Evolutionary conservation across 2,329 filamentous ascomycete genomes (phyloP), one percentile per base, ranked within the genome.

Genomic region (Colletotrichum paranaense): DNA sequence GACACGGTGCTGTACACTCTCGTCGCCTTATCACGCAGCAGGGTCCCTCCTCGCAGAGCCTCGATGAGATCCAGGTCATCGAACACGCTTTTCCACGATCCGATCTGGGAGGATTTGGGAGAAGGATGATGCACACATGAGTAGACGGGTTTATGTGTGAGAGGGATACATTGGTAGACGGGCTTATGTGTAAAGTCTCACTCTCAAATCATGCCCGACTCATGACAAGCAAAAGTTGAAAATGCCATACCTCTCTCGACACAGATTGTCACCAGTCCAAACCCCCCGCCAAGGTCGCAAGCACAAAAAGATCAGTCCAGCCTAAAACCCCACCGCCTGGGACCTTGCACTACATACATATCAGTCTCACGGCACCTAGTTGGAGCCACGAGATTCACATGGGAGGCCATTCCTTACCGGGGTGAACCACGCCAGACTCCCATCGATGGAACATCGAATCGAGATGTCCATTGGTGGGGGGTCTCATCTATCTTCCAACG

Each of bases 401-500:
- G 32, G 11, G 32, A 12, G 11, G 32, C 32, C 32, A 11, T 35
- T 35, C 32, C 32, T 35, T 35, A 49, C 24, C 52, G 38, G 38
- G 64, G 60, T 60, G 59, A 60, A 65, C 67, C 67, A 30, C 24
- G 60, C 62, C 38, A 49, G 26, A 53, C n/a, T 30, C 32, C 53
- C n/a, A 53, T 72, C 42, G 22, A 60, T 42, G 57, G 62, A 30
- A 24, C 26, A 32, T 63, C 59, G 9, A 49, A 60, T 72, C 53
- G 69, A 63, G 52, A 64, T 63, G 69, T 49, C 28, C 14, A 53
- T 35, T 26, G 58, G 52, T 24, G 52, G 42, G 24, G 42, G 19
- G 19, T 22, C 19, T 22, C 42, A 49, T 49, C 42, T 8, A 49
- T 49, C 42, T 49, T 22, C 42, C 42, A 49, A 49, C 42, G 42